phyloP scores from a whole-genome alignment of 2,329 filamentous ascomycete species.

The Fusarium sacchari region DNA sequence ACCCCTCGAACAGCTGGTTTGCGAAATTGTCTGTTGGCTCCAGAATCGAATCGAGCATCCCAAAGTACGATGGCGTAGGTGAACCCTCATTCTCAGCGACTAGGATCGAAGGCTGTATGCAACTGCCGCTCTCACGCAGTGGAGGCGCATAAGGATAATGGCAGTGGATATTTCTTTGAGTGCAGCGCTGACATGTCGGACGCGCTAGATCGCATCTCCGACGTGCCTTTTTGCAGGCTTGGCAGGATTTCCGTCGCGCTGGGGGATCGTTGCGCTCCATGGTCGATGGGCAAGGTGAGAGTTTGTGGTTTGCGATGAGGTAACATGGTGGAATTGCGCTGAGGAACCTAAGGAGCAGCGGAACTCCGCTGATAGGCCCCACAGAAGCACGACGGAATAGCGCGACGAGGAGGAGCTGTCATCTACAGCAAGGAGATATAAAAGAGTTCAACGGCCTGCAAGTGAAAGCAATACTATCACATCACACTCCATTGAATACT shows the following conservation, averaged over 20 bases:
- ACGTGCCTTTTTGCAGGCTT: neutral
- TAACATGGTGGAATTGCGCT: neutral
- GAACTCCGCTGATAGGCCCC: neutral
- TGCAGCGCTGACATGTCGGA: neutral
- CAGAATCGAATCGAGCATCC: neutral
- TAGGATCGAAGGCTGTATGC: fast-evolving
- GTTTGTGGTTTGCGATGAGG: neutral
- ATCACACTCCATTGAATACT: fast-evolving
- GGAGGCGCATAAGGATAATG: neutral
- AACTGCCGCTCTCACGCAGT: fast-evolving
- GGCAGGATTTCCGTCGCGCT: neutral
- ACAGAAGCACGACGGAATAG: neutral
- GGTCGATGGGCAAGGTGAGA: neutral
- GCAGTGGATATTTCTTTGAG: neutral
- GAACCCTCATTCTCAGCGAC: fast-evolving
- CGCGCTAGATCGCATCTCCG: neutral
- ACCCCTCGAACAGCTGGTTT: neutral
- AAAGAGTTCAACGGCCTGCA: neutral
- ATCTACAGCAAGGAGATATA: neutral
- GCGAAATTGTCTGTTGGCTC: neutral
- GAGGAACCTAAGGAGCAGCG: neutral
- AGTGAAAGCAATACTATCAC: fast-evolving
- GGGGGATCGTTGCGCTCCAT: neutral
- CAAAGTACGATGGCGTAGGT: neutral
- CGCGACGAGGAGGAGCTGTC: neutral